These are phyloP conservation scores for Amanita polypyramis DNA, from an alignment of 768 basidiomycete genomes.

Conservation along the genomic window DNA sequence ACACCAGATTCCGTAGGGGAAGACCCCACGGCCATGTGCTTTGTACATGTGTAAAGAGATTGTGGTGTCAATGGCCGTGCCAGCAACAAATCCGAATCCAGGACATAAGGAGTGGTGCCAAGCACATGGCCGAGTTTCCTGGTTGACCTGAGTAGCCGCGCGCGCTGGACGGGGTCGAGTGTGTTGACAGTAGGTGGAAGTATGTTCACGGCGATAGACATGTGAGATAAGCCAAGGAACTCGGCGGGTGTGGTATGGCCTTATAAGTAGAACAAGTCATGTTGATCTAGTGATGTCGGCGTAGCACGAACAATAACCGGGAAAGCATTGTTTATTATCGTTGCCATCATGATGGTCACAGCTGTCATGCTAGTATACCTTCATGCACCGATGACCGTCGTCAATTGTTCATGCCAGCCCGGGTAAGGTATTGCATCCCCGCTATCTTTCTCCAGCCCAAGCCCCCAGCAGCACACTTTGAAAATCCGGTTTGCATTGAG, in stretches of 20 bases:
- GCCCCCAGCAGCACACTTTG: too few relatives aligned
- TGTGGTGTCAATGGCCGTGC: neutral
- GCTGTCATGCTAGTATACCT: too few relatives aligned
- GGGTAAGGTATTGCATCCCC: too few relatives aligned
- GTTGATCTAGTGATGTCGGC: too few relatives aligned
- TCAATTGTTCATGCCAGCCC: too few relatives aligned
- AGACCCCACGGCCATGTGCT: neutral
- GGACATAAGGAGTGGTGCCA: slow-evolving; percentile 30
- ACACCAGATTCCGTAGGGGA: neutral
- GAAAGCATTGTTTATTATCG: too few relatives aligned
- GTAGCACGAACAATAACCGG: too few relatives aligned
- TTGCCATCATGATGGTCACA: too few relatives aligned
- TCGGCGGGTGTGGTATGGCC: neutral
- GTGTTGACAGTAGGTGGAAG: slow-evolving; percentile 41
- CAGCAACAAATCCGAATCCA: slow-evolving; percentile 16
- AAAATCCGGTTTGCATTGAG: too few relatives aligned
- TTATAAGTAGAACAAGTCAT: neutral
- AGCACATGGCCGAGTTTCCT: slow-evolving; percentile 46
- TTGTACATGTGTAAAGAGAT: neutral
- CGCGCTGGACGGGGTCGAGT: slow-evolving; percentile 33
- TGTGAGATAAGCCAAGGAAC: neutral
- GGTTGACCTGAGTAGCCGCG: slow-evolving; percentile 46
- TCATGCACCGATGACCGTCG: too few relatives aligned
- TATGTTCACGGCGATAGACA: slow-evolving; percentile 2
- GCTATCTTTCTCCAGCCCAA: too few relatives aligned